phyloP scores from a whole-genome alignment of 2,329 filamentous ascomycete genomes.

The Arthrobotrys iridis region DNA sequence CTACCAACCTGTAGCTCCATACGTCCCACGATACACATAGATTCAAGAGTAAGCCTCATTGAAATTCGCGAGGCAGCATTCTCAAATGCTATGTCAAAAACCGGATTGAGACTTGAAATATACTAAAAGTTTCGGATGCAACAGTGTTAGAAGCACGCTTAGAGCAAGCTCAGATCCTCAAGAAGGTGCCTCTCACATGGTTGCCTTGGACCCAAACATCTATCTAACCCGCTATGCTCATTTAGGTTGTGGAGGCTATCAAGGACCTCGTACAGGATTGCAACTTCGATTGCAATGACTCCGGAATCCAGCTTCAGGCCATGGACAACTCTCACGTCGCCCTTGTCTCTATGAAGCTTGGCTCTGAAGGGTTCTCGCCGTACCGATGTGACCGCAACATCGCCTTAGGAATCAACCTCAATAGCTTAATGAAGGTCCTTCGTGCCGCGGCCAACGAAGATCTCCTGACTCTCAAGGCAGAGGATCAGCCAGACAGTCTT shows the following conservation, averaged over 20 bases:
- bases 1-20: not conserved
- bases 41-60: slow-evolving; percentile 45
- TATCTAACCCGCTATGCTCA: slow-evolving; percentile 3
- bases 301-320: slow-evolving; percentile 94
- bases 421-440: slow-evolving; percentile 95
- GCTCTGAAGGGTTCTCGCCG: slow-evolving; percentile 90
- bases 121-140: slow-evolving; percentile 21
- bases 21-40: slow-evolving; percentile 7
- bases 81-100: not conserved
- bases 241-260: slow-evolving; percentile 94
- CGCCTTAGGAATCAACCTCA: slow-evolving; percentile 95
- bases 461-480: slow-evolving; percentile 93
- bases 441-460: slow-evolving; percentile 94
- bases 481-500: slow-evolving; percentile 93
- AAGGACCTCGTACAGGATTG: slow-evolving; percentile 99
- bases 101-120: not conserved
- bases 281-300: slow-evolving; percentile 99
- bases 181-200: slow-evolving; percentile 76
- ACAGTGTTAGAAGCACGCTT: slow-evolving; percentile 95
- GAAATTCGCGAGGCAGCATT: slow-evolving; percentile 8
- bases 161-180: slow-evolving; percentile 90
- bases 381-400: slow-evolving; percentile 99
- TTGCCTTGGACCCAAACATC: not conserved
- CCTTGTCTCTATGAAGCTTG: slow-evolving; percentile 98
- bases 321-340: slow-evolving; percentile 99